phyloP scores from a whole-genome alignment of 139 green algal genomes.

The Chlorella vulgaris region DNA sequence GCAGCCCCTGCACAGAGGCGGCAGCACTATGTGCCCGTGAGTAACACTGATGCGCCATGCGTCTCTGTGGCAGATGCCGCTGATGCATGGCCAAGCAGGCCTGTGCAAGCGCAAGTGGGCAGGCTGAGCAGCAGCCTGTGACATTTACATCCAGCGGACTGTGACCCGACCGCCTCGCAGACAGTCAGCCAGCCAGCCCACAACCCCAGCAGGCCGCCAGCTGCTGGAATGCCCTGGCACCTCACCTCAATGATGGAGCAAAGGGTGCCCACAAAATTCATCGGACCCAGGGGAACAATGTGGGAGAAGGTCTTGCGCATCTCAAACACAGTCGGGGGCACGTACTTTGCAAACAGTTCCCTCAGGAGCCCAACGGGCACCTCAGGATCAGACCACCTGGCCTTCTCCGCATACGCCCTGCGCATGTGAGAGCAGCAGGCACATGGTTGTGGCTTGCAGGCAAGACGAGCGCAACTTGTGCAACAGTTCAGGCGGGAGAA shows the following conservation, averaged over 20 bases:
- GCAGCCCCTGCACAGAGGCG: conserved; percentile 49
- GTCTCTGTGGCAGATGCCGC: neutral
- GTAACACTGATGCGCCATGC: too few species aligned
- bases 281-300: conserved; percentile 73
- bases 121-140: too few species aligned
- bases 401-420: conserved; percentile 73
- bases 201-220: neutral
- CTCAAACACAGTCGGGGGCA: conserved; percentile 83
- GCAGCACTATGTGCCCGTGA: too few species aligned
- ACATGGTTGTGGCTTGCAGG: too few species aligned
- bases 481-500: too few species aligned
- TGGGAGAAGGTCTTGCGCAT: conserved; percentile 85
- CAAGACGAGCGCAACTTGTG: too few species aligned
- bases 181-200: neutral
- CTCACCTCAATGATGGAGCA: conserved; percentile 83
- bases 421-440: neutral
- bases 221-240: conserved; percentile 8
- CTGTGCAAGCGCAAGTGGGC: too few species aligned
- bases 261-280: conserved; percentile 84
- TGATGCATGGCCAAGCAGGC: neutral
- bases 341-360: conserved; percentile 83
- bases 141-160: too few species aligned
- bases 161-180: too few species aligned
- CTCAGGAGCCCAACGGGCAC: conserved; percentile 70
- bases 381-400: conserved; percentile 84